phyloP scores from a whole-genome alignment of 495 filamentous ascomycete genomes.

The Xylaria flabelliformis region DNA sequence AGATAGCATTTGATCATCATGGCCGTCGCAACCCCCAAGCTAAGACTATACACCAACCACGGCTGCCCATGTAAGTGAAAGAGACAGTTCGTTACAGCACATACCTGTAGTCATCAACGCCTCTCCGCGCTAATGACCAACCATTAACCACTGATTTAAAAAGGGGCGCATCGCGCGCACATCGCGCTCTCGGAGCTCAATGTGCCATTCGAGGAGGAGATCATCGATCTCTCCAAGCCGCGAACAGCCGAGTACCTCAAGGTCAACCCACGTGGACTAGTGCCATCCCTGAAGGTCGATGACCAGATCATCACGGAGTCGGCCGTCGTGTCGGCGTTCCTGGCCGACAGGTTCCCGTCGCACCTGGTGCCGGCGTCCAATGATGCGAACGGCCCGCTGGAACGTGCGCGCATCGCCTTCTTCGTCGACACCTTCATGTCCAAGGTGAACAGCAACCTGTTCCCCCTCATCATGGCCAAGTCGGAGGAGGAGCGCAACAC shows the following conservation, averaged over 20 bases:
- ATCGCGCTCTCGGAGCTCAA: constrained; percentile 76
- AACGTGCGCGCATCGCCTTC: constrained; percentile 73
- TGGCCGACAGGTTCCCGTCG: constrained; percentile 61
- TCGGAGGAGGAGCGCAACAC: constrained; percentile 47
- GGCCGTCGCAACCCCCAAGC: constrained; percentile 44
- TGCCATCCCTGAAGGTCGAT: constrained; percentile 74
- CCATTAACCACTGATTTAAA: background rate
- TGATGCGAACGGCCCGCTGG: constrained; percentile 49
- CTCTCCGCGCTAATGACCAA: background rate
- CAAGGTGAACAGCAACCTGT: constrained; percentile 62
- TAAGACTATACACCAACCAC: constrained; percentile 76
- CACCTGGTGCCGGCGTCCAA: constrained; percentile 58
- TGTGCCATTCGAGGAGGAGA: constrained; percentile 78
- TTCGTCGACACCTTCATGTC: constrained; percentile 77
- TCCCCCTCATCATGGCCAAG: constrained; percentile 48
- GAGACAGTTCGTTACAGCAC: background rate
- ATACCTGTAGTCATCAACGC: background rate
- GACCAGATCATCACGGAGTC: constrained; percentile 76
- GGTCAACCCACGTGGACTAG: constrained; percentile 84
- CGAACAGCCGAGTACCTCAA: constrained; percentile 84
- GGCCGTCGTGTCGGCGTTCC: constrained; percentile 76
- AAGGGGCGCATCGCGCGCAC: constrained; percentile 78
- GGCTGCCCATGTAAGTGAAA: constrained; percentile 65
- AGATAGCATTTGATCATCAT: constrained; percentile 28
- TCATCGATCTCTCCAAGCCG: constrained; percentile 74